phyloP scores from a whole-genome alignment of 2,329 filamentous ascomycete genomes.

The Graphilbum ipis-grandicollis region DNA sequence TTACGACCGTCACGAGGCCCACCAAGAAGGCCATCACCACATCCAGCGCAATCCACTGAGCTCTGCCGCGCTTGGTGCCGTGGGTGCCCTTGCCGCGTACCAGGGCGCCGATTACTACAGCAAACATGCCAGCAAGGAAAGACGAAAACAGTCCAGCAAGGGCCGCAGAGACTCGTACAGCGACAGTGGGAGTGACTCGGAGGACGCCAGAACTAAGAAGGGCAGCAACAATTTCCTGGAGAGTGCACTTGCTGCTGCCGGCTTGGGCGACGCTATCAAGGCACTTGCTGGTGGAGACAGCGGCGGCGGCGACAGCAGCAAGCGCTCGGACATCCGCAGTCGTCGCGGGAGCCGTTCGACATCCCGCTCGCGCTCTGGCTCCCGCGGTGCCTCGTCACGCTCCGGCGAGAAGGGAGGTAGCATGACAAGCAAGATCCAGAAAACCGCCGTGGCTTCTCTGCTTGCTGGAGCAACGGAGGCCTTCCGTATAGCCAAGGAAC shows the following conservation, averaged over 20 bases:
- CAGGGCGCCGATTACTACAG: conserved; percentile 45
- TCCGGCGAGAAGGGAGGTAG: conserved; percentile 17
- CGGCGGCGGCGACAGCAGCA: conserved; percentile 18
- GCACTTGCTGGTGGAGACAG: conserved; percentile 29
- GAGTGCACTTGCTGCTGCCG: conserved; percentile 43
- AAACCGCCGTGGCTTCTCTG: conserved; percentile 80
- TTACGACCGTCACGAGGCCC: conserved; percentile 44
- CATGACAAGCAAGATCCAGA: conserved; percentile 46
- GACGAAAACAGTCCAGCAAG: conserved; percentile 34
- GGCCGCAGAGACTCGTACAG: conserved; percentile 37
- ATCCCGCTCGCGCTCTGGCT: conserved; percentile 35
- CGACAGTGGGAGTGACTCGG: conserved; percentile 40
- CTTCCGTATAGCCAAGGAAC: conserved; percentile 76
- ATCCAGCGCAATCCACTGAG: conserved; percentile 41
- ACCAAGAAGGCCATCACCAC: conserved; percentile 22
- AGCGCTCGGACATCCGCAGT: conserved; percentile 23
- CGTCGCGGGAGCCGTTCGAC: conserved; percentile 21
- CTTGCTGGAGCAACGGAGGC: conserved; percentile 84
- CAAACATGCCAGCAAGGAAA: conserved; percentile 37
- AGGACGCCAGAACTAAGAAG: conserved; percentile 34
- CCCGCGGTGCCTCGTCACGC: conserved; percentile 14
- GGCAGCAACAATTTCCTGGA: conserved; percentile 48
- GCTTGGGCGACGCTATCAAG: conserved; percentile 43
- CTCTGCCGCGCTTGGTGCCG: conserved; percentile 43
- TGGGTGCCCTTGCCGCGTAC: conserved; percentile 46